A percentile compares a stretch with the other conserved stretches of the same genome.
Evolutionary conservation across 2,329 filamentous ascomycete species (phyloP).

Genomic region (Trichoderma arundinaceum): DNA sequence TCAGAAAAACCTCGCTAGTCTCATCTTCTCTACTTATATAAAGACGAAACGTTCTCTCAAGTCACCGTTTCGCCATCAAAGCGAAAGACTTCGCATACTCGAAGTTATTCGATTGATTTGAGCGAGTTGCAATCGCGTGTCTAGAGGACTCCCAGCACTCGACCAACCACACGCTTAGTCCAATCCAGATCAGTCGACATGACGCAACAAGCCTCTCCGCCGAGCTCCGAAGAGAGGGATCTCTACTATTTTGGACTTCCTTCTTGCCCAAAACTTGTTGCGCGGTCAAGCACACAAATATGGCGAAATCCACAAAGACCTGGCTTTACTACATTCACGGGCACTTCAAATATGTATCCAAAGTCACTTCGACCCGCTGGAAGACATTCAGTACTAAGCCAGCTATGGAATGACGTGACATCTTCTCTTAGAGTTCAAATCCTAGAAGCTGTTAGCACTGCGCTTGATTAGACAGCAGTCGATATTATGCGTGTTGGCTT

Average conservation of each 20-base stretch:
- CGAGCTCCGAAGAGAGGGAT: neutral
- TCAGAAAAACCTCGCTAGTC: neutral
- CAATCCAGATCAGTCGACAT: neutral
- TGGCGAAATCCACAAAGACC: conserved; percentile 5
- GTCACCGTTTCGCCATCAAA: neutral
- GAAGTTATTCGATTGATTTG: neutral
- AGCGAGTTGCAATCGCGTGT: neutral
- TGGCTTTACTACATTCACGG: neutral
- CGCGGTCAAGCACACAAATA: neutral
- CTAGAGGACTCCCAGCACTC: neutral
- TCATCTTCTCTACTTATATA: neutral
- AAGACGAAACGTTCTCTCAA: neutral
- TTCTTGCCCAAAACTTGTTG: neutral
- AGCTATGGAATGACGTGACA: conserved; percentile 3
- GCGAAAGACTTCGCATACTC: neutral
- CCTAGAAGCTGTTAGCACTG: neutral
- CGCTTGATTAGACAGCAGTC: neutral
- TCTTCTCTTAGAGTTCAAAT: conserved; percentile 5
- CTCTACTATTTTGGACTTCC: conserved; percentile 5
- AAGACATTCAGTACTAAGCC: neutral
- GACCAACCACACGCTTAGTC: neutral
- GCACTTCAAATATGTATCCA: neutral
- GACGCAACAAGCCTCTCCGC: neutral
- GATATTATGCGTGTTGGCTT: conserved; percentile 1
- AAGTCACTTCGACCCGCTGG: neutral